A percentile compares a stretch with the other conserved stretches of the same genome.
Evolutionary conservation across 495 filamentous ascomycete genomes (phyloP).

Genomic region (Cercophora sp.): DNA sequence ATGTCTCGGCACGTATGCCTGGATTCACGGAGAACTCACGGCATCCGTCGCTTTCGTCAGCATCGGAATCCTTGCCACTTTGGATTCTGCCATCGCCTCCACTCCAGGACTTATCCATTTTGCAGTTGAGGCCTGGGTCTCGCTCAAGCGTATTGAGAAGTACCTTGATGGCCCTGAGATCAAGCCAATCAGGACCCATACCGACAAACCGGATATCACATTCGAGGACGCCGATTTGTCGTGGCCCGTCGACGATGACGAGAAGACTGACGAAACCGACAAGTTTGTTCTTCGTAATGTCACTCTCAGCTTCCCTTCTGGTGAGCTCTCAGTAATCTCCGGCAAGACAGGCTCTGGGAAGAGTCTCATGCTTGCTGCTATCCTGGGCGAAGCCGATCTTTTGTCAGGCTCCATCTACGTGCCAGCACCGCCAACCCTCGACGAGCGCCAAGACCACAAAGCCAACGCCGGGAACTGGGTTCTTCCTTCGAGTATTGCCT

Average conservation of each 20-base stretch:
- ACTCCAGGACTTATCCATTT: slow-evolving; percentile 65
- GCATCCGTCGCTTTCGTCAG: slow-evolving; percentile 74
- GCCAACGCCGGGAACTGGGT: slow-evolving; percentile 2
- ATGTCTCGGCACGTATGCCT: slow-evolving; percentile 60
- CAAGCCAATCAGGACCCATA: slow-evolving; percentile 63
- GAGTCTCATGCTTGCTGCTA: slow-evolving; percentile 14
- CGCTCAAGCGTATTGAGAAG: slow-evolving; percentile 63
- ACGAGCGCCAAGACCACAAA: slow-evolving; percentile 7
- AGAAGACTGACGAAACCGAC: background rate
- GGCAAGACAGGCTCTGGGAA: slow-evolving; percentile 17
- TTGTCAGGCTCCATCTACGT: slow-evolving; percentile 9
- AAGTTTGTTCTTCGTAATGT: slow-evolving; percentile 8
- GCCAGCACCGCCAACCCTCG: background rate
- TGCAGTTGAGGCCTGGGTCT: slow-evolving; percentile 62
- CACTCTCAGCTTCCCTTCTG: background rate
- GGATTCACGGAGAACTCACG: slow-evolving; percentile 54
- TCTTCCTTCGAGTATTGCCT: slow-evolving; percentile 6
- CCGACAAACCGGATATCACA: background rate
- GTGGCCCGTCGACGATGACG: slow-evolving; percentile 6
- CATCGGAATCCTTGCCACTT: slow-evolving; percentile 61
- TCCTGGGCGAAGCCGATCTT: slow-evolving; percentile 19
- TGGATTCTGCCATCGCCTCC: slow-evolving; percentile 63
- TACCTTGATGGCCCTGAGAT: slow-evolving; percentile 63
- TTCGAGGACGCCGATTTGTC: slow-evolving; percentile 4
- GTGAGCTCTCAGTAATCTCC: slow-evolving; percentile 7